Percentiles rank a stretch among this genome's conserved stretches.
Conservation (phyloP, 805 yeast species). For the Priceomyces melissophilus region DNA sequence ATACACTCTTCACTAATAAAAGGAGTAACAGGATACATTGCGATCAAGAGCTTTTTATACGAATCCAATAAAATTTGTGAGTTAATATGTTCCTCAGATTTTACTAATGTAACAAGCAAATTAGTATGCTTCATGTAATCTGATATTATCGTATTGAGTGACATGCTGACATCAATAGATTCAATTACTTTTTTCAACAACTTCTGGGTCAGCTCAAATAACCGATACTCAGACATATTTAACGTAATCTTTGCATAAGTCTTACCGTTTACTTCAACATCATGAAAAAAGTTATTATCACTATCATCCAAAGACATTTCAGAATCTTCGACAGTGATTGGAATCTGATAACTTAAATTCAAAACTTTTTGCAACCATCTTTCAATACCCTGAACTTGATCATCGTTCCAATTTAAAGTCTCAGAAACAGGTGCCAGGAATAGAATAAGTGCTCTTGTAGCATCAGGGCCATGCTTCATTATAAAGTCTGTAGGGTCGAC, state of each 20-base stretch:
- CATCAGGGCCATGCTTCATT: slow-evolving; percentile 80
- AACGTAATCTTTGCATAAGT: slow-evolving; percentile 17
- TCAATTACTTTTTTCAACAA: slow-evolving; percentile 49
- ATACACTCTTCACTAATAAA: slow-evolving; percentile 79
- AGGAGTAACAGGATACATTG: slow-evolving; percentile 81
- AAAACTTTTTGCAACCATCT: slow-evolving; percentile 76
- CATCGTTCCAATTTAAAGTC: slow-evolving; percentile 84
- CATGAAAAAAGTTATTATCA: slow-evolving; percentile 1
- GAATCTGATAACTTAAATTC: slow-evolving; percentile 19
- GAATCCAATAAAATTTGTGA: slow-evolving; percentile 44
- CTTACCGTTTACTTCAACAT: slow-evolving; percentile 19
- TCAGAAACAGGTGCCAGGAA: slow-evolving; percentile 90
- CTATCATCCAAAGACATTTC: slow-evolving; percentile 4
- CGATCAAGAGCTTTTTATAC: slow-evolving; percentile 52
- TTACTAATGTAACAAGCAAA: slow-evolving; percentile 36
- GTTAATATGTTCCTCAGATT: slow-evolving; percentile 29
- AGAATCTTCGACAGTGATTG: background rate
- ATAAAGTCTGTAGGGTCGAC: slow-evolving; percentile 85
- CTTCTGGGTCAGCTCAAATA: slow-evolving; percentile 57
- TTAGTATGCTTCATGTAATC: slow-evolving; percentile 85
- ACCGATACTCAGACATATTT: slow-evolving; percentile 45
- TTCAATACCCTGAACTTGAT: slow-evolving; percentile 79
- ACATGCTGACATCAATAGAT: slow-evolving; percentile 55
- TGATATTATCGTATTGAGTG: slow-evolving; percentile 82
- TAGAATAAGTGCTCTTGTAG: slow-evolving; percentile 86